Evolutionary conservation across 768 basidiomycete genomes (phyloP), one percentile per base, ranked within the genome.

Genomic region (Rhizopogon salebrosus): DNA sequence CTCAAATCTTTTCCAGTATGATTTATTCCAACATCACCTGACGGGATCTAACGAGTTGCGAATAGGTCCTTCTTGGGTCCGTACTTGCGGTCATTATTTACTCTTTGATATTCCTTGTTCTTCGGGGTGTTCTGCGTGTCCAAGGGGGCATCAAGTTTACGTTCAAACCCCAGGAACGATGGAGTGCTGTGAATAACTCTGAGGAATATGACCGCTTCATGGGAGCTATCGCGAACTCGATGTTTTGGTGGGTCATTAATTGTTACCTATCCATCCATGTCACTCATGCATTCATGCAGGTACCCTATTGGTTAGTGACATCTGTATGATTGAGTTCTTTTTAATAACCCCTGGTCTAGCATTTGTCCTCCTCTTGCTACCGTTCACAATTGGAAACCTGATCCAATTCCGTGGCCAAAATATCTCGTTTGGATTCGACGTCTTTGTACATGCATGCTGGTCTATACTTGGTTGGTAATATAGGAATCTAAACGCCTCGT

Each of bases 1-100:
- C 77, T 87, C 49, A 80, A 83, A 55, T 64, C 85, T 23, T 64
- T 88, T 50, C 87, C 87, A 18, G 87, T 88, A 62, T 48, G 78
- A 62, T 40, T 38, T 27, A 39, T 40, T 24, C 24, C 45, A 14
- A 23, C 24, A 14, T n/a, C 13, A 10, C 18, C 24, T 39, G 18
- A 18, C 39, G 20, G 26, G 52, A 26, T 41, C 43, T 54, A 31
- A 54, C 48, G 50, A 46, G 6, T 31, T 40, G 3, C 49, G 53
- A 24, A 35, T 51, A 83, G 87, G 80, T 87, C 42, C 75, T 87
- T 51, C 54, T 85, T 43, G 74, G 80, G 26, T 78, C 82, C 6
- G 56, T 83, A 3, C 55, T 82, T 22, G 83, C 83, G 2, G 76
- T 75, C 1, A 59, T 80, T 18, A 63, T 86, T 49, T 89, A 83